phyloP scores from a whole-genome alignment of 164 flowering plant species.

The Pachysandra terminalis region DNA sequence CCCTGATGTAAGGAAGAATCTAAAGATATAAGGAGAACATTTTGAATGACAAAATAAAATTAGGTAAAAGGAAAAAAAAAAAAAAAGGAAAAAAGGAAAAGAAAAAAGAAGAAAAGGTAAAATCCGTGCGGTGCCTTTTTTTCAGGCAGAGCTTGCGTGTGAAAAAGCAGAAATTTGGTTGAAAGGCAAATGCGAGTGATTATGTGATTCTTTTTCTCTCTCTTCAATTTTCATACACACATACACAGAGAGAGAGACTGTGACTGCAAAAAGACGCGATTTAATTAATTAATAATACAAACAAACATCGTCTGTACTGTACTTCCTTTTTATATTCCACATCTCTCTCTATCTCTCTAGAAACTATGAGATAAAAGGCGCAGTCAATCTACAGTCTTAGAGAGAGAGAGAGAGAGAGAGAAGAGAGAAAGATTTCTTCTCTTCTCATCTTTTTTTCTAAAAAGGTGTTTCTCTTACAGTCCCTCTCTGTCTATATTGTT shows the following conservation, averaged over 20 bases:
- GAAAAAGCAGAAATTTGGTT: constrained; percentile 54
- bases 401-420: background rate
- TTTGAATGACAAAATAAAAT: background rate
- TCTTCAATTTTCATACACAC: background rate
- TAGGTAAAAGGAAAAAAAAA: background rate
- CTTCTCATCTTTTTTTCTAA: background rate
- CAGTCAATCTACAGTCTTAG: background rate
- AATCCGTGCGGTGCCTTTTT: constrained; percentile 42
- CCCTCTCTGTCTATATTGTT: too few species aligned
- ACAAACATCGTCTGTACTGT: too few species aligned
- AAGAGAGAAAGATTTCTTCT: background rate
- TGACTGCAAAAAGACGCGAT: too few species aligned
- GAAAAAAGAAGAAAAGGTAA: constrained; percentile 30
- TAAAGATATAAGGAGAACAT: too few species aligned
- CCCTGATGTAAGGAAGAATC: too few species aligned
- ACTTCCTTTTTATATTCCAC: background rate
- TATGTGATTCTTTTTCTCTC: background rate
- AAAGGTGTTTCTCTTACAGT: background rate
- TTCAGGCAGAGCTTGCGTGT: constrained; percentile 48
- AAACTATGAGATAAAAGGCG: constrained; percentile 1
- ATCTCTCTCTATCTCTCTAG: constrained; percentile 9
- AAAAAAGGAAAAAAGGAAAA: background rate
- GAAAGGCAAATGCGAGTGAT: constrained; percentile 8
- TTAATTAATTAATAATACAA: too few species aligned
- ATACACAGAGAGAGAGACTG: too few species aligned